A percentile compares a stretch with the other conserved stretches of the same genome.
Evolutionary conservation across 1,284 basidiomycete genomes (phyloP).

Genomic region (Cryptococcus neoformans): DNA sequence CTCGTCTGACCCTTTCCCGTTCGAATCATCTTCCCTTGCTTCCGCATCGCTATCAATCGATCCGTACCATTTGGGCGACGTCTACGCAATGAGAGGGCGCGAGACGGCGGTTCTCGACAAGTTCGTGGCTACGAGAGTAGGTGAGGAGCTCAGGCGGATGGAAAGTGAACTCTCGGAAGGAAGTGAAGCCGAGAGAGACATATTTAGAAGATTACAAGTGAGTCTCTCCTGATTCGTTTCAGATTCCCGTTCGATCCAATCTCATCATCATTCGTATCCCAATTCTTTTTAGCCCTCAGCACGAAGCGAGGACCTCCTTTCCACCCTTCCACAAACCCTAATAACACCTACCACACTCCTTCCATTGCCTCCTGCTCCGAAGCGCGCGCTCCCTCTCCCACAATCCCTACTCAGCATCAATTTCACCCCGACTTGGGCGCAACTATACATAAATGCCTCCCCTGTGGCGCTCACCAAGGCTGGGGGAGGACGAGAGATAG

Average conservation of each 20-base stretch:
- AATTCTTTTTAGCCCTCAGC: conserved; percentile 27
- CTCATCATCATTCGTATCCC: no score
- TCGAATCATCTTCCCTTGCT: conserved; percentile 12
- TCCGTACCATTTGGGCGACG: neutral
- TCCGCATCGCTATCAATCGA: neutral
- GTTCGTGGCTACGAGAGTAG: conserved; percentile 40
- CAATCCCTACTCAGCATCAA: conserved; percentile 25
- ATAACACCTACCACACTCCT: conserved; percentile 11
- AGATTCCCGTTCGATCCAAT: neutral
- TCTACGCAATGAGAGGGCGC: conserved; percentile 30
- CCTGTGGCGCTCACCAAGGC: conserved; percentile 11
- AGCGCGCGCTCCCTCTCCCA: conserved; percentile 25
- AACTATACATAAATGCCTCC: conserved; percentile 22
- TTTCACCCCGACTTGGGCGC: conserved; percentile 34
- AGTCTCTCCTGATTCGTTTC: conserved; percentile 2
- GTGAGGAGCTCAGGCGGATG: conserved; percentile 31
- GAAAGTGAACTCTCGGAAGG: conserved; percentile 37
- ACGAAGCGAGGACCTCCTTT: conserved; percentile 39
- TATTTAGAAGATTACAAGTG: conserved; percentile 36
- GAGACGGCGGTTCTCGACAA: conserved; percentile 43
- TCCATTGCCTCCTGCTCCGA: neutral
- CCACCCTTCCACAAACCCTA: conserved; percentile 20
- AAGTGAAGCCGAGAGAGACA: conserved; percentile 25
- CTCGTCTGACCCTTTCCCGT: conserved; percentile 32
- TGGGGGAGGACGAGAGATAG: conserved; percentile 17